Evolutionary conservation across 2,329 filamentous ascomycete species (phyloP), one percentile per base, ranked within the genome.

Genomic region (Parafenestella ontariensis): DNA sequence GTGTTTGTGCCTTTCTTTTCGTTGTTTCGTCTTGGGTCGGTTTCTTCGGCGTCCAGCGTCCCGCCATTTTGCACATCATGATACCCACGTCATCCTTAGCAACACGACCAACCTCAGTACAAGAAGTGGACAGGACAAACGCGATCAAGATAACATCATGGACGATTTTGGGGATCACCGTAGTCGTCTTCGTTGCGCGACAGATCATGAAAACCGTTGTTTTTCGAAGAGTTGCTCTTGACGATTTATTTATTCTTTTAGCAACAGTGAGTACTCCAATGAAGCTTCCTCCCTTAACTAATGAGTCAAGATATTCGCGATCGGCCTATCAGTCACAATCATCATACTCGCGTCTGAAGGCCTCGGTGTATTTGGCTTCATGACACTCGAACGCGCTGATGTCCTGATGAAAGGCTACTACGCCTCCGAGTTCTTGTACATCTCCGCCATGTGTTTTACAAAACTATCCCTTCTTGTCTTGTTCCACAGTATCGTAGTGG

Each of bases 371-470:
- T 23, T 49, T 2, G 54, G 37, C 21, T 28, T 42, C 3, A 46
- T 70, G 24, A 65, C 68, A 8, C 10, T 61, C 18, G 53, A 54
- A 43, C 61, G 64, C 37, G 62, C 58, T 17, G 53, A 67, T 26
- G 40, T 42, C 7, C 58, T 74, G 34, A 69, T 69, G 59, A 73
- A 73, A 48, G 68, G 58, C 6, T 63, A 68, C 51, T 75, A 75
- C 21, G 66, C 64, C 15, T 72, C 68, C 20, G 65, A 74, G n/a
- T 63, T 73, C n/a, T 46, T 75, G 8, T 75, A 75, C 56, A 50
- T 74, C 10, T 53, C 55, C 5, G 58, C 69, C 0, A 42, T 74
- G 13, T 67, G 69, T 42, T 70, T 71, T 37, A 59, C 69, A 1
- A 75, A 75, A 39, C 55, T 75, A 0, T 71, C 71, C 0, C 59